Base-by-base conservation (phyloP, 2,329 filamentous ascomycete species). In the Talaromyces albobiverticillius region DNA sequence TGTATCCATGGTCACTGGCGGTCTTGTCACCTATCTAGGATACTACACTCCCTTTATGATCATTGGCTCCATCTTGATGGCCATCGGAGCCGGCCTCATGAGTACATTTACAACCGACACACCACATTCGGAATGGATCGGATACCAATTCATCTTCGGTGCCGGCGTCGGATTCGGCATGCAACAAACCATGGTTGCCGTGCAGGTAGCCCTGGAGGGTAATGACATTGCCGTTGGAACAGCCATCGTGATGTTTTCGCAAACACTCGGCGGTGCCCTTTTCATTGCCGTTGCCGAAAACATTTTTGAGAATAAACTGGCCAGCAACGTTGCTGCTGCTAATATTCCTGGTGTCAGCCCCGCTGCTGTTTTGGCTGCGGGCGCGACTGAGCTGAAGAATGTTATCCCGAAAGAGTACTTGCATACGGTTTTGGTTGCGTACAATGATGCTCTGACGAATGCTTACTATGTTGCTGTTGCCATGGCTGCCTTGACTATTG, bases 251-350 rank as follows among this genome's bases (percentile, higher is more conserved):
- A 64, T 71, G 51, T 75, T 75, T 49, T 41, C 61, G 4, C 70
- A 73, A 55, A 69, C 66, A 1, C 61, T 75, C 1, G 71, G 69
- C 3, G 71, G 71, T 2, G 60, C 71, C 0, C 52, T 75, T 9
- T 73, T 71, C 38, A 59, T 73, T 18, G 69, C 68, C 1, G 66
- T 72, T 3, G 69, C 52, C 1, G 67, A 75, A 55, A 73, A 70
- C 6, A 57, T 74, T 5, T 73, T 75, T 57, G 62, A 64, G 26
- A 73, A 71, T 48, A 56, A 65, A 29, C 60, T 74, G 0, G 46
- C 64, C 16, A 51, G 60, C 6, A 13, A 56, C 71, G 48, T 63
- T 65, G 1, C 52, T 46, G 0, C 62, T 5, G 47, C 61, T 20
- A 61, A 75, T 0, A 48, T 71, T 6, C 54, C 64, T 2, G 61